Base-by-base conservation (phyloP, 2,329 filamentous ascomycete genomes). In the Amauroascus verrucosus region DNA sequence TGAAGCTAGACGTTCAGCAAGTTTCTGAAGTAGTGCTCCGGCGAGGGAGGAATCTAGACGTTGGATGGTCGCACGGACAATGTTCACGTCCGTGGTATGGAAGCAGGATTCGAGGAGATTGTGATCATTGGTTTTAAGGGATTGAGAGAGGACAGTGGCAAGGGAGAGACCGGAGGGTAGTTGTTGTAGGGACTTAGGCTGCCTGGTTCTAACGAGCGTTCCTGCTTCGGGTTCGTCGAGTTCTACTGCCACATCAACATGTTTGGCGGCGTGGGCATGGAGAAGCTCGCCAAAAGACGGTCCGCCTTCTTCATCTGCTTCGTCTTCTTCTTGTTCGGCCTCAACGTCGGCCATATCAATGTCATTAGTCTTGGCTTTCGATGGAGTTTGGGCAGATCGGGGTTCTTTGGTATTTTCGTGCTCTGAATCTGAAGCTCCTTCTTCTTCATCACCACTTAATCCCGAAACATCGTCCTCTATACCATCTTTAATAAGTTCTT, bases 61-160 rank as follows among this genome's bases (percentile, higher is more conserved):
- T 69, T 95, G 87, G 62, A 98, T 88, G 37, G 93, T 98, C 61
- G 85, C 83, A 65, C 86, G 84, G 60, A 98, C 85, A 58, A 85
- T 90, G 58, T 78, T 74, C 44, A 83, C 71, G 65, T 96, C 87
- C 52, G 80, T 83, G 14, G 85, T 85, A 63, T 88, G 86, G 63
- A 98, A 81, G 70, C 91, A 97, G 0, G 88, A 89, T 74, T 97
- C 91, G 62, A 98, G 83, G 50, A 96, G 84, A 58, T 85, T 83
- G 57, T 80, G 79, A 72, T 98, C 93, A 70, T 96, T 93, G 57
- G 90, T 96, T 63, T 85, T 86, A 54, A 98, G 83, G 5, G 93
- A 88, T 70, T 97, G 91, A 13, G 89, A 84, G 56, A 98, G 83
- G n/a, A 96, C 88, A 4, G 88, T 95, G 46, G 86, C 85, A 48